A percentile compares a stretch with the other conserved stretches of the same genome.
Evolutionary conservation across 345 rosid species (phyloP).

Genomic region (Eucalyptus cloeziana): DNA sequence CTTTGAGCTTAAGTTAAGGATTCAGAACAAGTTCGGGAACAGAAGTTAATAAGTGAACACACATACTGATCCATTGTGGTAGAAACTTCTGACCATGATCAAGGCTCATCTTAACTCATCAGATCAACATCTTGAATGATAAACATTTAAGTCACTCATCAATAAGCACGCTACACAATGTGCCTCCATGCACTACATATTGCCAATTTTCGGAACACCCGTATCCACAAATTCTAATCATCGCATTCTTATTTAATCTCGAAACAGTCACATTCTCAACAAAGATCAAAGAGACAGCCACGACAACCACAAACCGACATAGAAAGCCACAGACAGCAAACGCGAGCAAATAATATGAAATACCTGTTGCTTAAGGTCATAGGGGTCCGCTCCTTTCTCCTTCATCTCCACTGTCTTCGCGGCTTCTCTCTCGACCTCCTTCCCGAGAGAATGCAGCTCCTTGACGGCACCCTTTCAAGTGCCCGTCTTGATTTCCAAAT

Average conservation of each 20-base stretch:
- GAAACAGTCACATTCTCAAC: neutral
- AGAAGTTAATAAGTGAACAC: neutral
- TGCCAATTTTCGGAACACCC: neutral
- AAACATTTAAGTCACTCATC: neutral
- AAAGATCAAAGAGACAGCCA: neutral
- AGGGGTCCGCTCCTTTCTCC: slow-evolving; percentile 82
- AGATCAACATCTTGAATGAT: neutral
- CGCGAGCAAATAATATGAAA: neutral
- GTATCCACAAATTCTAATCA: too few species aligned
- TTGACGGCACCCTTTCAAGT: slow-evolving; percentile 68
- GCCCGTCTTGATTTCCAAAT: slow-evolving; percentile 63
- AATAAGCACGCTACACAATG: neutral
- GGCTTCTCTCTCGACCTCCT: slow-evolving; percentile 89
- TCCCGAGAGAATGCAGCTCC: slow-evolving; percentile 81
- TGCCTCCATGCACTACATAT: neutral
- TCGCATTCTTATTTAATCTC: neutral
- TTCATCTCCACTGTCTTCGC: slow-evolving; percentile 83
- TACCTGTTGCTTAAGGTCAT: slow-evolving; percentile 95
- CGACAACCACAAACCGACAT: neutral
- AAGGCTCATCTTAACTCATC: neutral
- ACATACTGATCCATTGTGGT: neutral
- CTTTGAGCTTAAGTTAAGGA: neutral
- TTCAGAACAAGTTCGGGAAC: neutral
- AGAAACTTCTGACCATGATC: neutral
- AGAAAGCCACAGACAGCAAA: neutral